Percentiles rank a stretch among this genome's conserved stretches.
phyloP scores from a whole-genome alignment of 352 stramenopile species.

The Chrysophaeum taylorii region DNA sequence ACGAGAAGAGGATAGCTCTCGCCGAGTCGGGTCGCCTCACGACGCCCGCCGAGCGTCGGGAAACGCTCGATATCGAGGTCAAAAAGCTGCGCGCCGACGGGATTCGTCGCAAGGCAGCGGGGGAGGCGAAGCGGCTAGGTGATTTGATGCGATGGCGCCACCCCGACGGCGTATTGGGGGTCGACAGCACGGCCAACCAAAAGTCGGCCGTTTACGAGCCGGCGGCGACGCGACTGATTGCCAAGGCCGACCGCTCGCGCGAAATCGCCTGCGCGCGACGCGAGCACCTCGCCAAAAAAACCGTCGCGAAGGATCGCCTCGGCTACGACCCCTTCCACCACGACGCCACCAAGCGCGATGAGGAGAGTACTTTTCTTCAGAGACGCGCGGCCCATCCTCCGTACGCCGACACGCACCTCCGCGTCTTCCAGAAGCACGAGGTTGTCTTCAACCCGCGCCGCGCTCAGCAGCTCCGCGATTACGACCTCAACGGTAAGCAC shows the following conservation, averaged over 20 bases:
- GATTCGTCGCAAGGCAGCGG: background rate
- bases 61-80: background rate
- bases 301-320: background rate
- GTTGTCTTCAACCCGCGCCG: background rate
- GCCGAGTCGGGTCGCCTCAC: background rate
- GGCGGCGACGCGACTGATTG: background rate
- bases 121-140: background rate
- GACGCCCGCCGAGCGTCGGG: background rate
- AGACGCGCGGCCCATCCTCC: background rate
- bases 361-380: background rate
- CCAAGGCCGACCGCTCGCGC: background rate
- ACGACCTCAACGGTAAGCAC: background rate
- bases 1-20: background rate
- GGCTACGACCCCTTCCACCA: constrained; percentile 9
- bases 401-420: background rate
- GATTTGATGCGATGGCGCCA: background rate
- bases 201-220: background rate
- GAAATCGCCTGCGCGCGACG: background rate
- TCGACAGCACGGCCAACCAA: constrained; percentile 3
- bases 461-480: background rate
- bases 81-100: background rate
- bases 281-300: background rate
- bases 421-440: constrained; percentile 1
- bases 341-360: background rate
- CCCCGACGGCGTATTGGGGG: background rate